A percentile compares a stretch with the other conserved stretches of the same genome.
These are phyloP conservation scores for Cyberlindnera americana DNA, from an alignment of 805 yeast genomes.

Conservation along the genomic window DNA sequence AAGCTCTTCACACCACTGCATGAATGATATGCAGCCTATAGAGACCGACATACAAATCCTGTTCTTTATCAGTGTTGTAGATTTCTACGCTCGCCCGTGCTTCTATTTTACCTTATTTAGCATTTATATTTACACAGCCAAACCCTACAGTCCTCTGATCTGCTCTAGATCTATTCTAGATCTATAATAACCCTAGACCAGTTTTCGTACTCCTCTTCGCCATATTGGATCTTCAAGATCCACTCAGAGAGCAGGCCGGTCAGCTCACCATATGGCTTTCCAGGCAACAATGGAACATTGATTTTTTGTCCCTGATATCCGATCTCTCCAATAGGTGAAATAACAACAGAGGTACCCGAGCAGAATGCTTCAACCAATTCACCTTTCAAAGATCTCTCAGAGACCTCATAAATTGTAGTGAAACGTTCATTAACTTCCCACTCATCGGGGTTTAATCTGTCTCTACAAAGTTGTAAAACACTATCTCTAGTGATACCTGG, in stretches of 20 bases:
- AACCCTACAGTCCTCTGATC: no score
- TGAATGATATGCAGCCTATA: no score
- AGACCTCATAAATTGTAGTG: constrained; percentile 76
- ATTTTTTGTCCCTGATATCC: constrained; percentile 75
- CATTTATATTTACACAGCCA: no score
- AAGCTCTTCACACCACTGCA: no score
- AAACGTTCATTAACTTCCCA: constrained; percentile 86
- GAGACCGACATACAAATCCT: no score
- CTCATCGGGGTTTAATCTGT: constrained; percentile 65
- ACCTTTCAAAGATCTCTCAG: constrained; percentile 71
- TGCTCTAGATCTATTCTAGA: no score
- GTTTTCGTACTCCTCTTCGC: constrained; percentile 61
- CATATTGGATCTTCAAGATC: constrained; percentile 90
- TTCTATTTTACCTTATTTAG: no score
- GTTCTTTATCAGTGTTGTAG: no score
- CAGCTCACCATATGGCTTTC: constrained; percentile 74
- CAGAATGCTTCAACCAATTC: constrained; percentile 93
- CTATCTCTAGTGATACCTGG: constrained; percentile 97
- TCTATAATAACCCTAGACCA: constrained; percentile 29
- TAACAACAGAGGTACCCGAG: constrained; percentile 96
- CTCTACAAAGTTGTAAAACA: constrained; percentile 69
- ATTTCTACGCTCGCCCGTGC: no score
- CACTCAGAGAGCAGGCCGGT: constrained; percentile 77
- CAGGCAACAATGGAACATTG: constrained; percentile 72
- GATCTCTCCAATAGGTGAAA: constrained; percentile 86